Percentiles rank a stretch among this genome's conserved stretches.
These are phyloP conservation scores for Suhomyces sp. DNA, from an alignment of 805 yeast genomes.

Conservation along the genomic window DNA sequence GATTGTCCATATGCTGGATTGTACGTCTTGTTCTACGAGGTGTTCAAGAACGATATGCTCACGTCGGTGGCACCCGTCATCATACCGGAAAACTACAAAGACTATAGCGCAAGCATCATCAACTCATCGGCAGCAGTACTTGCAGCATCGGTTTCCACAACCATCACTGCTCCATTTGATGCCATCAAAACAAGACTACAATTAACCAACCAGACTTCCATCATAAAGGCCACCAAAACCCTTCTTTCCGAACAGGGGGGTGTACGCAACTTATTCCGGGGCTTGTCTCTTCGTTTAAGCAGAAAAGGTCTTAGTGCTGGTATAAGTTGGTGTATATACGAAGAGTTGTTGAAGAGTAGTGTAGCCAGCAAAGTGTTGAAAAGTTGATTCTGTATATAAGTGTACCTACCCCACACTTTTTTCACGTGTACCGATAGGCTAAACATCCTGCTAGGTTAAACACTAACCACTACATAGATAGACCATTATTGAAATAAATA, in stretches of 20 bases:
- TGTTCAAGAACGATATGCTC: conserved; percentile 53
- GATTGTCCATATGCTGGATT: conserved; percentile 98
- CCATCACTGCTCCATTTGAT: conserved; percentile 92
- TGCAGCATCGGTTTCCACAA: conserved; percentile 78
- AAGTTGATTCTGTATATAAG: background rate
- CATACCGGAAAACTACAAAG: conserved; percentile 6
- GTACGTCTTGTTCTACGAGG: conserved; percentile 82
- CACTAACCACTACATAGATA: background rate
- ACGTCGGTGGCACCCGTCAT: conserved; percentile 31
- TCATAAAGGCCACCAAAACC: conserved; percentile 40
- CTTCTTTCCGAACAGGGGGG: conserved; percentile 46
- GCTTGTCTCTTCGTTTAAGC: conserved; percentile 72
- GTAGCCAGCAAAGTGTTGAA: background rate
- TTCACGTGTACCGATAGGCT: background rate
- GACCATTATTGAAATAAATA: background rate
- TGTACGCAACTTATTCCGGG: conserved; percentile 67
- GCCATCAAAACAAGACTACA: conserved; percentile 92
- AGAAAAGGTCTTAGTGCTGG: conserved; percentile 92
- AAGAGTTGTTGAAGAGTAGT: conserved; percentile 61
- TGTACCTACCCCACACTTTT: background rate
- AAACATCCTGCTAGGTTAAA: background rate
- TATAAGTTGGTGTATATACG: conserved; percentile 95
- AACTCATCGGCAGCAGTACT: conserved; percentile 74
- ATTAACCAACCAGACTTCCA: conserved; percentile 46
- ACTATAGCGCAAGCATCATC: conserved; percentile 38